Percentiles rank a stretch among this genome's conserved stretches.
Evolutionary conservation across 2,329 filamentous ascomycete genomes (phyloP).

Genomic region (Phyllosticta capitalensis): DNA sequence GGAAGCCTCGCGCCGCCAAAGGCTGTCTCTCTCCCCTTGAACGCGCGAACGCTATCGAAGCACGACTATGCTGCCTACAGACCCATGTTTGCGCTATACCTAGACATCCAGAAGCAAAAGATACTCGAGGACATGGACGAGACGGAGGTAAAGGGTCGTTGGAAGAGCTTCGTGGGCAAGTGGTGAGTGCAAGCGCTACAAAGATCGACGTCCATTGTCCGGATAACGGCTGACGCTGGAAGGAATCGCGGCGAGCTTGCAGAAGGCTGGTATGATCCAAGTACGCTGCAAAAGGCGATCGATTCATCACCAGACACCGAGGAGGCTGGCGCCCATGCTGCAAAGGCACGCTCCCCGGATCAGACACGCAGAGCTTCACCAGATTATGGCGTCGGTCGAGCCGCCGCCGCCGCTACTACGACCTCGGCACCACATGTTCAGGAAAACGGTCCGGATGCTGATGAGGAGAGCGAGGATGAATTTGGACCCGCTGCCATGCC

Average conservation of each 20-base stretch:
- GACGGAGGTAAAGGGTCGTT: conserved; percentile 69
- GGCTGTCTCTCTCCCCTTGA: conserved; percentile 48
- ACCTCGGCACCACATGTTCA: background rate
- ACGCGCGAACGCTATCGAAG: conserved; percentile 57
- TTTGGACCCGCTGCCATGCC: conserved; percentile 40
- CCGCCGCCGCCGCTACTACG: background rate
- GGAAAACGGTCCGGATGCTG: conserved; percentile 18
- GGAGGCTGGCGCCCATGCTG: conserved; percentile 17
- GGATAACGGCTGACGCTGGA: conserved; percentile 35
- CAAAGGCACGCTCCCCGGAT: conserved; percentile 26
- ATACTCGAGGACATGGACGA: conserved; percentile 60
- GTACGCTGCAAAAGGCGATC: conserved; percentile 50
- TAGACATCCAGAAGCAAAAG: conserved; percentile 77
- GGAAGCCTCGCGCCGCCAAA: background rate
- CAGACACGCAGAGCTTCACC: background rate
- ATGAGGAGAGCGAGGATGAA: conserved; percentile 54
- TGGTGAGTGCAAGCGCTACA: conserved; percentile 51
- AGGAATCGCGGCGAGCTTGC: conserved; percentile 80
- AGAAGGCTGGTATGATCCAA: conserved; percentile 88
- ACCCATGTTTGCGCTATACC: conserved; percentile 70
- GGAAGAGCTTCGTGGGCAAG: conserved; percentile 86
- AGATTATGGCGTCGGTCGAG: background rate
- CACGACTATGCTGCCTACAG: conserved; percentile 57
- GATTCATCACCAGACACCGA: conserved; percentile 15
- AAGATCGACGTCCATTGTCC: background rate